Evolutionary conservation across 139 green algal species (phyloP).

Genomic region (Edaphochlamys debaryana): DNA sequence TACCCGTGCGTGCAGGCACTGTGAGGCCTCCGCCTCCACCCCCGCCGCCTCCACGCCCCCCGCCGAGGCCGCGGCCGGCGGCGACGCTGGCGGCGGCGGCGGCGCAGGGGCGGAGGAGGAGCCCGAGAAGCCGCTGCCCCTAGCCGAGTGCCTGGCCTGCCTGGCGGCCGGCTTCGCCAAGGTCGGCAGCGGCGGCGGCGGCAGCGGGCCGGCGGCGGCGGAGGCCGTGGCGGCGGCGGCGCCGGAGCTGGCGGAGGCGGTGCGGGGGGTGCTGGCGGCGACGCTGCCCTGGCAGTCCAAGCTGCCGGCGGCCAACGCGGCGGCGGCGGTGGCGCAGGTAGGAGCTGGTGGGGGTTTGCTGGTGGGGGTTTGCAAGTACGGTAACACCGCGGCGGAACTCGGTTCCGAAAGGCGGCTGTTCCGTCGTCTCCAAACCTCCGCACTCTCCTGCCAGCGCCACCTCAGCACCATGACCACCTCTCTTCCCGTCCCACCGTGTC

Average conservation of each 20-base stretch:
- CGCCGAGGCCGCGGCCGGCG: background rate
- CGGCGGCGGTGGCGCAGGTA: conserved; percentile 15
- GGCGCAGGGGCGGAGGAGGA: background rate
- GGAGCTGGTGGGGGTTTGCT: background rate
- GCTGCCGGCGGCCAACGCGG: background rate
- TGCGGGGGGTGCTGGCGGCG: background rate
- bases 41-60: background rate
- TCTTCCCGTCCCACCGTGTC: background rate
- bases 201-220: background rate
- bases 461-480: background rate
- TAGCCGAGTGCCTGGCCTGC: conserved; percentile 28
- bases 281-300: conserved; percentile 20
- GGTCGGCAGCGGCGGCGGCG: background rate
- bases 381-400: no score
- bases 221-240: background rate
- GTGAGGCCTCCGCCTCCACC: background rate
- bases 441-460: background rate
- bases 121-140: conserved; percentile 9
- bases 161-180: conserved; percentile 20
- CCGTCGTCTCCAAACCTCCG: background rate
- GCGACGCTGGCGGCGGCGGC: no score
- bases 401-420: background rate
- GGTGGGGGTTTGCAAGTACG: no score
- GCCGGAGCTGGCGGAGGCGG: background rate
- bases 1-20: no score